Conservation (phyloP, 495 filamentous ascomycete genomes). For the Aspergillus ellipticus region DNA sequence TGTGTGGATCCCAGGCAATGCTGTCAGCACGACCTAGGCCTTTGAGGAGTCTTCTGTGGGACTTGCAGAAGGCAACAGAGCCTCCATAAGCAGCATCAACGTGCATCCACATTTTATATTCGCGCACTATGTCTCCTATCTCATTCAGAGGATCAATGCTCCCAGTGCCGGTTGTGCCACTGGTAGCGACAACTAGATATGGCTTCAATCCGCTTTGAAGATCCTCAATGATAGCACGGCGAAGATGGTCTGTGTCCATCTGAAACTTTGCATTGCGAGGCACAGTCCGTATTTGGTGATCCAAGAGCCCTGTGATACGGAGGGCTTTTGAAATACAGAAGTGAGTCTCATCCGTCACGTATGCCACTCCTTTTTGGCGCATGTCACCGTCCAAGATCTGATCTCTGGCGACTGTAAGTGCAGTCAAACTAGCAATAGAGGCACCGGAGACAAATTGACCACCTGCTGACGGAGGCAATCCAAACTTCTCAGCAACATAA, state of each 20-base stretch:
- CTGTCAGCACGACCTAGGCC: conserved; percentile 18
- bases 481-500: not conserved
- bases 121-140: conserved; percentile 7
- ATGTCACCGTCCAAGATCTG: not conserved
- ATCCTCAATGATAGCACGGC: conserved; percentile 14
- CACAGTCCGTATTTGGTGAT: conserved; percentile 18
- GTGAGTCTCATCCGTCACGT: conserved; percentile 26
- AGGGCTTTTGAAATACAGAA: conserved; percentile 21
- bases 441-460: conserved; percentile 9
- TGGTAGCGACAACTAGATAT: conserved; percentile 22
- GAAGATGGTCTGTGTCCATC: conserved; percentile 5
- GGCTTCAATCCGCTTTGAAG: conserved; percentile 10
- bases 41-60: conserved; percentile 1
- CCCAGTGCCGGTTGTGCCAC: conserved; percentile 28
- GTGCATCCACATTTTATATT: conserved; percentile 16
- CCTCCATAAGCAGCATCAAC: conserved; percentile 28
- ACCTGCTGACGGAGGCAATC: conserved; percentile 1
- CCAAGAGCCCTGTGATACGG: conserved; percentile 18
- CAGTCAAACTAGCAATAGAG: conserved; percentile 7
- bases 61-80: conserved; percentile 19
- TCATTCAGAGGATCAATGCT: conserved; percentile 21
- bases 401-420: conserved; percentile 5
- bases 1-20: conserved; percentile 31
- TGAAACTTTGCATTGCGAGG: conserved; percentile 12
- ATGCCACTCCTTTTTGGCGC: conserved; percentile 13